These are phyloP conservation scores for Teunomyces gatunensis DNA, from an alignment of 805 yeast species.

Conservation along the genomic window DNA sequence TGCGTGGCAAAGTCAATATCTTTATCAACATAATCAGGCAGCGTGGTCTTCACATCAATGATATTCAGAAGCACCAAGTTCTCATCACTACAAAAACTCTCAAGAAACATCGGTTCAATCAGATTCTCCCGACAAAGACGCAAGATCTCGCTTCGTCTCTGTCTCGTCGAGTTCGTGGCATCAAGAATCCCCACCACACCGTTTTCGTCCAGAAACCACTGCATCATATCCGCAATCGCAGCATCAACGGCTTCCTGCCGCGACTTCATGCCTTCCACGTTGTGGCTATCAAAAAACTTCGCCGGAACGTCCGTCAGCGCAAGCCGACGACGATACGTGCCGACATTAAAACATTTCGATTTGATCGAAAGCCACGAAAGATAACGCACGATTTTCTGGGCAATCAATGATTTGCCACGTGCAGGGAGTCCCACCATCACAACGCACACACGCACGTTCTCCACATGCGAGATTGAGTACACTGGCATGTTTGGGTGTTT, in stretches of 20 bases:
- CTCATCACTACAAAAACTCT: slow-evolving; percentile 85
- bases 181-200: slow-evolving; percentile 93
- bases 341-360: slow-evolving; percentile 87
- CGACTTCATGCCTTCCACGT: slow-evolving; percentile 59
- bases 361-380: slow-evolving; percentile 87
- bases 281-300: slow-evolving; percentile 69
- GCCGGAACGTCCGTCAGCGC: slow-evolving; percentile 61
- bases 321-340: slow-evolving; percentile 69
- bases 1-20: slow-evolving; percentile 69
- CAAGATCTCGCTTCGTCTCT: slow-evolving; percentile 64
- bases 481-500: slow-evolving; percentile 45
- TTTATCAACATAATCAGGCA: slow-evolving; percentile 73
- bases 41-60: slow-evolving; percentile 79
- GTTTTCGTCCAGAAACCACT: slow-evolving; percentile 76
- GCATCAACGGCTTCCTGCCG: slow-evolving; percentile 66
- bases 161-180: slow-evolving; percentile 84
- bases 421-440: slow-evolving; percentile 89
- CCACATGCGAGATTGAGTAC: slow-evolving; percentile 57
- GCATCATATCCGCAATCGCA: slow-evolving; percentile 78
- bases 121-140: slow-evolving; percentile 58
- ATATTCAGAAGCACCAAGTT: slow-evolving; percentile 76
- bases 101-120: slow-evolving; percentile 89
- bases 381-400: slow-evolving; percentile 91
- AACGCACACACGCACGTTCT: slow-evolving; percentile 76
- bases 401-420: slow-evolving; percentile 90